Percentiles rank a stretch among this genome's conserved stretches.
These are phyloP conservation scores for Coemansia sp. DNA, from an alignment of 192 early-diverging fungal species.

Conservation along the genomic window DNA sequence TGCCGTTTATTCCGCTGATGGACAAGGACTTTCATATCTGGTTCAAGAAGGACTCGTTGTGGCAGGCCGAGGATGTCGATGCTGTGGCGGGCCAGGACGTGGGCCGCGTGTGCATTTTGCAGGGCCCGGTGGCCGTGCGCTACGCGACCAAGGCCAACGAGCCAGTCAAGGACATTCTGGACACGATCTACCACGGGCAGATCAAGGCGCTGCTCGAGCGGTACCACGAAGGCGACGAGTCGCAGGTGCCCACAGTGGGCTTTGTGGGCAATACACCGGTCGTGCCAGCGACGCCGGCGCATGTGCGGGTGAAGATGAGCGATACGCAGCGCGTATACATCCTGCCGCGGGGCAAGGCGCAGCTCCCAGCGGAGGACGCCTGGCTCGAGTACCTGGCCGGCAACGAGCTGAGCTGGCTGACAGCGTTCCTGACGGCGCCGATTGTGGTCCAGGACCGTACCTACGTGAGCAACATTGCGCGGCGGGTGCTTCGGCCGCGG, in stretches of 20 bases:
- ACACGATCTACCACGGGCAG: conserved; percentile 76
- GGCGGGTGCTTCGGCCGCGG: conserved; percentile 61
- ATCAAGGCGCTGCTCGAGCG: conserved; percentile 65
- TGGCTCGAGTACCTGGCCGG: conserved; percentile 63
- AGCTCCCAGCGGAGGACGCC: conserved; percentile 15
- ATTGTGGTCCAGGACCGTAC: conserved; percentile 73
- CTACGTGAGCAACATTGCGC: conserved; percentile 59
- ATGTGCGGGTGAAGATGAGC: conserved; percentile 8
- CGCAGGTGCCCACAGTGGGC: conserved; percentile 65
- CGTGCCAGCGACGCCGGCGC: conserved; percentile 39
- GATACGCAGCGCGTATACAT: conserved; percentile 20
- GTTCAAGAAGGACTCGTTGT: conserved; percentile 98
- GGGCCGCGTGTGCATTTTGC: conserved; percentile 80
- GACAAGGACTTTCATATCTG: conserved; percentile 95
- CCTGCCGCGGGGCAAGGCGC: conserved; percentile 3
- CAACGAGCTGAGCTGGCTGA: conserved; percentile 71
- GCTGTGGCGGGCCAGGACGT: conserved; percentile 87
- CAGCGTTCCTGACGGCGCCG: conserved; percentile 69
- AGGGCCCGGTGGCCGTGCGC: conserved; percentile 81
- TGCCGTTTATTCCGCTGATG: conserved; percentile 85
- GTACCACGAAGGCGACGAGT: conserved; percentile 64
- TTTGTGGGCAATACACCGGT: conserved; percentile 52
- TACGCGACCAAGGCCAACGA: conserved; percentile 77
- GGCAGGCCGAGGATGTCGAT: conserved; percentile 89
- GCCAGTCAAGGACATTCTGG: conserved; percentile 87